A percentile compares a stretch with the other conserved stretches of the same genome.
Evolutionary conservation across 352 stramenopile genomes (phyloP).

Genomic region (Phytophthora pini): DNA sequence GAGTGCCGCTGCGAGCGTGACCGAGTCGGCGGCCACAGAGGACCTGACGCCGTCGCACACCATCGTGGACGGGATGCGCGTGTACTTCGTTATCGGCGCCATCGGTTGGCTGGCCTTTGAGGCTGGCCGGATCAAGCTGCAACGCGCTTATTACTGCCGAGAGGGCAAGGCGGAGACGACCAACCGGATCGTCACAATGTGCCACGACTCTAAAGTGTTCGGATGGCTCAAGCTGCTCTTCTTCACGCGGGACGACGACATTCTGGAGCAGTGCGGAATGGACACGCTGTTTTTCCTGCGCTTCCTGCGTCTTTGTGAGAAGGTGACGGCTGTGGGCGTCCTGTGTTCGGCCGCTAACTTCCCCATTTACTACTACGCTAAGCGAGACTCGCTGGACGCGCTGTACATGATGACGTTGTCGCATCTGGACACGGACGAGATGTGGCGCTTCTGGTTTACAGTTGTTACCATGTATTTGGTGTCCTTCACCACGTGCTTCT

Average conservation of each 20-base stretch:
- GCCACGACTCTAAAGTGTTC: constrained; percentile 47
- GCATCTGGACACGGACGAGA: constrained; percentile 52
- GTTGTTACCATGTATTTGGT: constrained; percentile 75
- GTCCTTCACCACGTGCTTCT: constrained; percentile 60
- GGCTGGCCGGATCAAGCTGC: constrained; percentile 57
- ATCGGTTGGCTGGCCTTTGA: constrained; percentile 76
- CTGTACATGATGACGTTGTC: constrained; percentile 80
- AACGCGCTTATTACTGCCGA: constrained; percentile 78
- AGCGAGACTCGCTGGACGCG: constrained; percentile 38
- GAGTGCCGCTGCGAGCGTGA: constrained; percentile 40
- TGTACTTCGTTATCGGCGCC: constrained; percentile 75
- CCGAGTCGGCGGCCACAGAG: constrained; percentile 37
- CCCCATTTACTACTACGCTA: constrained; percentile 79
- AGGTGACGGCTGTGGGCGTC: constrained; percentile 65
- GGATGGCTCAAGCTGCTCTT: constrained; percentile 68
- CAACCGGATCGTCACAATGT: constrained; percentile 46
- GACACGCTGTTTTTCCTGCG: constrained; percentile 86
- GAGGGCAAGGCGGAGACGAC: constrained; percentile 65
- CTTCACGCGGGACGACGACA: constrained; percentile 64
- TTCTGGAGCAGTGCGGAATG: constrained; percentile 76
- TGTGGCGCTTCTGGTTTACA: constrained; percentile 74
- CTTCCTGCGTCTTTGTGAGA: constrained; percentile 75
- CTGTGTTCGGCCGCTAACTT: constrained; percentile 72
- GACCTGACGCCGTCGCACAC: constrained; percentile 72
- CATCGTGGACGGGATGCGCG: constrained; percentile 65